phyloP scores from a whole-genome alignment of 1,284 basidiomycete species.

The Abortiporus biennis region DNA sequence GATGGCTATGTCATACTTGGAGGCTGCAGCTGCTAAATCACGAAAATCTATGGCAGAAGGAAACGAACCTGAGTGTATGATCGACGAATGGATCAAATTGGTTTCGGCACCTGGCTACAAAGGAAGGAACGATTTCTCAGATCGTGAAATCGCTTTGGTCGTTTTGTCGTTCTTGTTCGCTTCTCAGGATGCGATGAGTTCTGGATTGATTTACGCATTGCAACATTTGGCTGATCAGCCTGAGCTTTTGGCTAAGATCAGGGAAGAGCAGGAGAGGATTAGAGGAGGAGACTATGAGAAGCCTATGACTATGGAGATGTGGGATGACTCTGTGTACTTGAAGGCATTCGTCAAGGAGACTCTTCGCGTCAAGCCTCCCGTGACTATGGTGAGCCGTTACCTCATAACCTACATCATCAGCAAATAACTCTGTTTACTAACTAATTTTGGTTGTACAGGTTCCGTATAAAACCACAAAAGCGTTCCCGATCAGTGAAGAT shows the following conservation, averaged over 20 bases:
- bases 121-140: constrained; percentile 83
- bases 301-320: constrained; percentile 83
- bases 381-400: constrained; percentile 69
- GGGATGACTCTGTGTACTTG: constrained; percentile 93
- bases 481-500: constrained; percentile 86
- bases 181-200: constrained; percentile 97
- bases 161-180: constrained; percentile 96
- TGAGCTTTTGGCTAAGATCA: constrained; percentile 83
- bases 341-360: constrained; percentile 91
- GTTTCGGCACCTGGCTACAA: constrained; percentile 71
- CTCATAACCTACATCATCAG: neutral
- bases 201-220: constrained; percentile 90
- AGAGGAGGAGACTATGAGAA: constrained; percentile 76
- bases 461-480: constrained; percentile 86
- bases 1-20: constrained; percentile 80
- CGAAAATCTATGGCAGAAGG: constrained; percentile 85
- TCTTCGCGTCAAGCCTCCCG: constrained; percentile 85
- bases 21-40: constrained; percentile 72
- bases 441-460: constrained; percentile 45
- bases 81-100: constrained; percentile 88
- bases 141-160: constrained; percentile 96
- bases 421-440: constrained; percentile 1
- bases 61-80: constrained; percentile 81
- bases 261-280: constrained; percentile 86
- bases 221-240: constrained; percentile 95